Percentiles rank a stretch among this genome's conserved stretches.
These are phyloP conservation scores for Discostella stelligeroides DNA, from an alignment of 108 stramenopile genomes.

Conservation along the genomic window DNA sequence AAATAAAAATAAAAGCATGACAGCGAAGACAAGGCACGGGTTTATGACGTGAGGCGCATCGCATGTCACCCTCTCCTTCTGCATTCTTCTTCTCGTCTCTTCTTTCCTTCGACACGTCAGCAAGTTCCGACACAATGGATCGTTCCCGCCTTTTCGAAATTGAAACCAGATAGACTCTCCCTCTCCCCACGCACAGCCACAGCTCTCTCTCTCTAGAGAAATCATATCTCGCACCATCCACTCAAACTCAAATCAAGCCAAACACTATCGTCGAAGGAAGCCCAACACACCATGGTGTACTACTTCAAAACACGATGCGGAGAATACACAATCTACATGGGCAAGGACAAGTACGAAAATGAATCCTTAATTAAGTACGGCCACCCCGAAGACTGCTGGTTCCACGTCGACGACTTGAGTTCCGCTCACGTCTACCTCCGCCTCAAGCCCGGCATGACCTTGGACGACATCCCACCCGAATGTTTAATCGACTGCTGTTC, in stretches of 20 bases:
- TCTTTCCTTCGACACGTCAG: too few species aligned
- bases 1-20: too few species aligned
- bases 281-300: constrained; percentile 58
- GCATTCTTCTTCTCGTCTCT: too few species aligned
- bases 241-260: neutral
- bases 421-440: constrained; percentile 98
- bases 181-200: too few species aligned
- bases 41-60: too few species aligned
- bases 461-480: constrained; percentile 85
- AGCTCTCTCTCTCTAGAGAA: too few species aligned
- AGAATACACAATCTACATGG: constrained; percentile 84
- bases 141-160: too few species aligned
- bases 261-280: neutral
- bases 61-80: too few species aligned
- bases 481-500: constrained; percentile 71
- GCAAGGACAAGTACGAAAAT: constrained; percentile 95
- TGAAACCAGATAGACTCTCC: too few species aligned
- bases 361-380: constrained; percentile 98
- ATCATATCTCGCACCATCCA: too few species aligned
- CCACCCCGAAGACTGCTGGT: constrained; percentile 84
- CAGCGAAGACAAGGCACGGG: too few species aligned
- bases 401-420: constrained; percentile 97
- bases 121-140: too few species aligned
- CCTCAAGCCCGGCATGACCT: constrained; percentile 82
- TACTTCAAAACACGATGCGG: constrained; percentile 78